A percentile compares a stretch with the other conserved stretches of the same genome.
phyloP scores from a whole-genome alignment of 331 rosid species.

The Arachis monticola region DNA sequence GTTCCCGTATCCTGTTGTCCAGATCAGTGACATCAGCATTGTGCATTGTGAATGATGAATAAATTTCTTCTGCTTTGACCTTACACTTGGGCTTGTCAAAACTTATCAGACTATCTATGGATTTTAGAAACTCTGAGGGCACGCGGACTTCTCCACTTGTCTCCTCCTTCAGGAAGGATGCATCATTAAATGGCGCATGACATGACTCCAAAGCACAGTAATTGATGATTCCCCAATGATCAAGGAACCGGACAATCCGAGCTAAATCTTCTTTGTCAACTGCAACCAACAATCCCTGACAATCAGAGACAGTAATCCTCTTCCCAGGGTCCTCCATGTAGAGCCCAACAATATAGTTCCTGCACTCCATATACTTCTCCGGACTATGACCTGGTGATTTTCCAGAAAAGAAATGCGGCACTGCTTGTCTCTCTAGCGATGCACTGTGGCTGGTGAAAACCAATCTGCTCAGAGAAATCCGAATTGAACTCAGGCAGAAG shows the following conservation, averaged over 20 bases:
- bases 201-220: conserved; percentile 67
- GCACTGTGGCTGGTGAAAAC: conserved; percentile 92
- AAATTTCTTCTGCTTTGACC: conserved; percentile 75
- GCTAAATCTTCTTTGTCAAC: conserved; percentile 72
- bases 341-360: conserved; percentile 81
- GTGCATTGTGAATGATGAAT: conserved; percentile 51
- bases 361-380: conserved; percentile 91
- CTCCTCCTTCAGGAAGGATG: conserved; percentile 78
- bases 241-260: conserved; percentile 88
- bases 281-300: conserved; percentile 59
- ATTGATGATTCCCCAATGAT: conserved; percentile 97
- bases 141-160: conserved; percentile 80
- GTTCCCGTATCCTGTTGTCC: conserved; percentile 88
- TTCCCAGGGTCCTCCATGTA: conserved; percentile 88
- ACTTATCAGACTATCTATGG: conserved; percentile 89
- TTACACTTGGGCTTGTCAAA: conserved; percentile 92
- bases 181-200: conserved; percentile 56
- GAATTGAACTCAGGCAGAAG: conserved; percentile 10
- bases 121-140: conserved; percentile 81
- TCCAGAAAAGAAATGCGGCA: conserved; percentile 95
- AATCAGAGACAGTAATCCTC: conserved; percentile 68
- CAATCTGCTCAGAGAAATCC: conserved; percentile 70
- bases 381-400: conserved; percentile 70
- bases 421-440: conserved; percentile 98
- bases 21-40: conserved; percentile 61